A percentile compares a stretch with the other conserved stretches of the same genome.
Conservation (phyloP, 805 yeast species). For the Ogataea sp. region DNA sequence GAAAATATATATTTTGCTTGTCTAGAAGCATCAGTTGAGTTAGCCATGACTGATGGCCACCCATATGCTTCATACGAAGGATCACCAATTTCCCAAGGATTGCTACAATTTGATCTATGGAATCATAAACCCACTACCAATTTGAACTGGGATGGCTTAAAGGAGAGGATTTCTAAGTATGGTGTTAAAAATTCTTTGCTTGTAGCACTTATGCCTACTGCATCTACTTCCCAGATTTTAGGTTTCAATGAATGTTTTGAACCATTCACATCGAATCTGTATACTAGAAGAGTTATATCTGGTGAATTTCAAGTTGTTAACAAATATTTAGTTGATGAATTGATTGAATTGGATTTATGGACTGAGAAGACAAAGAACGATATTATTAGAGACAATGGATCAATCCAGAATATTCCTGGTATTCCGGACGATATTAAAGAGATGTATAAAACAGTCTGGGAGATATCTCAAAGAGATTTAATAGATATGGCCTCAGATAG, state of each 20-base stretch:
- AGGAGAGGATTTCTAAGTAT: slow-evolving; percentile 43
- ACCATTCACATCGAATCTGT: slow-evolving; percentile 90
- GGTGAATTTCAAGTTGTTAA: slow-evolving; percentile 94
- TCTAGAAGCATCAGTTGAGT: slow-evolving; percentile 76
- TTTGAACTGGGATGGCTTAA: slow-evolving; percentile 81
- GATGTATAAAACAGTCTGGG: slow-evolving; percentile 96
- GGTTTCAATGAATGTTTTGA: slow-evolving; percentile 96
- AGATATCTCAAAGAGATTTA: slow-evolving; percentile 75
- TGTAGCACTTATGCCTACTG: slow-evolving; percentile 97
- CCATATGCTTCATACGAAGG: slow-evolving; percentile 64
- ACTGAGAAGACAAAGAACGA: slow-evolving; percentile 67
- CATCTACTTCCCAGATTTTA: slow-evolving; percentile 91
- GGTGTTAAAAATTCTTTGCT: slow-evolving; percentile 85
- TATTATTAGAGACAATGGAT: slow-evolving; percentile 73
- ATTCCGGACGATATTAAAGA: slow-evolving; percentile 71
- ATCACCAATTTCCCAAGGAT: slow-evolving; percentile 85
- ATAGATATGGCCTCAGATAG: slow-evolving; percentile 83
- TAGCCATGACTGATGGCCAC: slow-evolving; percentile 61
- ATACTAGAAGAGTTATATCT: slow-evolving; percentile 81
- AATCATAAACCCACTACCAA: slow-evolving; percentile 63
- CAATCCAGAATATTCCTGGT: slow-evolving; percentile 65
- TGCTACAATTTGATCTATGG: slow-evolving; percentile 87
- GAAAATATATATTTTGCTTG: slow-evolving; percentile 96
- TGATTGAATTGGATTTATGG: slow-evolving; percentile 82
- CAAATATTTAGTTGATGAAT: slow-evolving; percentile 74